A percentile compares a stretch with the other conserved stretches of the same genome.
These are phyloP conservation scores for Parasitella parasitica DNA, from an alignment of 371 early-diverging fungal species.

Conservation along the genomic window DNA sequence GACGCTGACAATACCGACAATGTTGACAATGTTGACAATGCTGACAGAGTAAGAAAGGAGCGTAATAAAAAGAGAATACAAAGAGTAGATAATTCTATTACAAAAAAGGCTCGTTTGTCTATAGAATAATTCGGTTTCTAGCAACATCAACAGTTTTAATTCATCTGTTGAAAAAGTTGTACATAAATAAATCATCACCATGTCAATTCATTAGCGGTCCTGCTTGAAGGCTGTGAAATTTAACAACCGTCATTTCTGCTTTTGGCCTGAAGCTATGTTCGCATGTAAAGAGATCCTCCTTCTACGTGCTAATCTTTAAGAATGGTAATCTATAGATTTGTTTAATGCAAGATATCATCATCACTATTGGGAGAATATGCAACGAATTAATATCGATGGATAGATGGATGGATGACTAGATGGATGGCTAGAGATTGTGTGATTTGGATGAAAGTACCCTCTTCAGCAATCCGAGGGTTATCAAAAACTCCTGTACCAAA, in stretches of 20 bases:
- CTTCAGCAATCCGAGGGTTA: too few relatives aligned
- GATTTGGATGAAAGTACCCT: background rate
- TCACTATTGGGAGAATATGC: background rate
- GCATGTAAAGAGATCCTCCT: slow-evolving; percentile 6
- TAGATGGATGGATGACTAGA: background rate
- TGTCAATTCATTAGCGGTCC: background rate
- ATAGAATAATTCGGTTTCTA: background rate
- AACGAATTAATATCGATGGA: background rate
- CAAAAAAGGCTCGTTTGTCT: background rate
- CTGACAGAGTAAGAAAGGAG: background rate
- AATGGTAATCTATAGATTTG: slow-evolving; percentile 5
- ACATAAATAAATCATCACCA: background rate
- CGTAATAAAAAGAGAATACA: background rate
- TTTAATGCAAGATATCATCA: background rate
- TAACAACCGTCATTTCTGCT: background rate
- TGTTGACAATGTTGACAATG: background rate
- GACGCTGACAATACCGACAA: background rate
- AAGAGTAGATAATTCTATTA: background rate
- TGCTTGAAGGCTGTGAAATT: too few relatives aligned
- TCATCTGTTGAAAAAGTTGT: too few relatives aligned
- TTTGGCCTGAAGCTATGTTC: background rate
- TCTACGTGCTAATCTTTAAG: slow-evolving; percentile 19
- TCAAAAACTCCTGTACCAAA: too few relatives aligned
- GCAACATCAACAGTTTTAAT: too few relatives aligned
- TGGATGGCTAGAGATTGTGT: too few relatives aligned